Evolutionary conservation across 2,329 filamentous ascomycete genomes (phyloP).

Genomic region (Bipolaris victoriae): DNA sequence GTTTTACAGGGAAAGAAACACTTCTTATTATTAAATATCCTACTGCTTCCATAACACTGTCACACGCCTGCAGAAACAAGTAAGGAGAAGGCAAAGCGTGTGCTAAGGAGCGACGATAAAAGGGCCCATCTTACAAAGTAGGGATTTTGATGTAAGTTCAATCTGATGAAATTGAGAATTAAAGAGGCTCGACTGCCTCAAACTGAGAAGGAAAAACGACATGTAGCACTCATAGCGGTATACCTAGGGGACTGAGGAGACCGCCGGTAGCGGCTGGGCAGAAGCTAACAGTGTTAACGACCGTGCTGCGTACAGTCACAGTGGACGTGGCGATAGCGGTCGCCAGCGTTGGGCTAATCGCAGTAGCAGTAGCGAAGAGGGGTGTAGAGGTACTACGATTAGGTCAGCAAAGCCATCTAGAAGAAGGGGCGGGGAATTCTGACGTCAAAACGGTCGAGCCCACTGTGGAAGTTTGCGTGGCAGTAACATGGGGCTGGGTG

Average conservation of each 20-base stretch:
- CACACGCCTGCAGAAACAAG: background rate
- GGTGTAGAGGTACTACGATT: slow-evolving; percentile 6
- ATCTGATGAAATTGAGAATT: background rate
- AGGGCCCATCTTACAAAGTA: background rate
- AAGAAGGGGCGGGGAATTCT: background rate
- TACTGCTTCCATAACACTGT: slow-evolving; percentile 1
- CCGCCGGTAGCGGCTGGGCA: background rate
- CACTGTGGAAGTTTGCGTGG: background rate
- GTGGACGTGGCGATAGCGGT: background rate
- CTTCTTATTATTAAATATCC: background rate
- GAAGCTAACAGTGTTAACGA: background rate
- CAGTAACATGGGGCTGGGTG: background rate
- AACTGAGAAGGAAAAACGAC: background rate
- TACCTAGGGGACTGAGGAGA: background rate
- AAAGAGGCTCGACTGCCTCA: background rate
- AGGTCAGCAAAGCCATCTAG: background rate
- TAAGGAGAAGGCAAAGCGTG: background rate
- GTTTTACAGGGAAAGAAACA: background rate
- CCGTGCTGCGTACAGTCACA: background rate
- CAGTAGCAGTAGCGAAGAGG: slow-evolving; percentile 1
- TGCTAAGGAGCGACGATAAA: slow-evolving; percentile 9
- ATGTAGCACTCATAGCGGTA: background rate
- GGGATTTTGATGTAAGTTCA: background rate
- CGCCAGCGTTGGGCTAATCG: background rate
- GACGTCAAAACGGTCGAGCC: background rate